Base-by-base conservation (phyloP, 139 green algal genomes). In the Desmodesmus armatus region DNA sequence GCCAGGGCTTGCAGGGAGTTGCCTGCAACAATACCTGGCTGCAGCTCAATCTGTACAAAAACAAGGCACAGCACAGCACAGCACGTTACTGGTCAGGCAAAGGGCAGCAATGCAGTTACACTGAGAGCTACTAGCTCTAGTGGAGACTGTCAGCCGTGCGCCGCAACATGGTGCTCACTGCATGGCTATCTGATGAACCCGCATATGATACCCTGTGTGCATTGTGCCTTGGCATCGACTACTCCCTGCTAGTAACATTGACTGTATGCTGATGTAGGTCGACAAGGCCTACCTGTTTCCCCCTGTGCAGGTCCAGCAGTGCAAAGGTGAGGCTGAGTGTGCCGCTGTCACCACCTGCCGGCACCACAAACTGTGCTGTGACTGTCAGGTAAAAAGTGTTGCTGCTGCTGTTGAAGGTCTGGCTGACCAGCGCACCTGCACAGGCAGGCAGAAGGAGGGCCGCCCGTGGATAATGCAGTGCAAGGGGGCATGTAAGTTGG, bases 301-400 rank as follows among this genome's bases (percentile, higher is more conserved):
- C 15, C 37, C 53, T 25, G 21, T 80, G 15, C 15, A 70, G 21
- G 9, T 33, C 13, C 37, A 80, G 69, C n/a, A 37, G 27, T 13
- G 67, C 47, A 23, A 86, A 17, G 7, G 17, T 15, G 17, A 62
- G 69, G 31, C 53, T 44, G 37, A 86, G 37, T 15, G 27, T 13
- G 7, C 80, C 80, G 15, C 23, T 27, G 31, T 86, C 80, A 41
- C 80, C 69, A 23, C 4, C 69, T 7, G 43, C 37, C 33, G 80
- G 80, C 65, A 86, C 67, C 39, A 86, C 51, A 17, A 86, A 37
- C n/a, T 69, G 39, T 9, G 70, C 80, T 9, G 51, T 60, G 3
- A 86, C 27, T 25, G 40, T 37, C 37, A 86, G 25, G 27, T 75
- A 25, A 11, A 78, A 74, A 21, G 37, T 72, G 25, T 13, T 39